Conservation (phyloP, 2,329 filamentous ascomycete genomes). For the Penicillium sp. region DNA sequence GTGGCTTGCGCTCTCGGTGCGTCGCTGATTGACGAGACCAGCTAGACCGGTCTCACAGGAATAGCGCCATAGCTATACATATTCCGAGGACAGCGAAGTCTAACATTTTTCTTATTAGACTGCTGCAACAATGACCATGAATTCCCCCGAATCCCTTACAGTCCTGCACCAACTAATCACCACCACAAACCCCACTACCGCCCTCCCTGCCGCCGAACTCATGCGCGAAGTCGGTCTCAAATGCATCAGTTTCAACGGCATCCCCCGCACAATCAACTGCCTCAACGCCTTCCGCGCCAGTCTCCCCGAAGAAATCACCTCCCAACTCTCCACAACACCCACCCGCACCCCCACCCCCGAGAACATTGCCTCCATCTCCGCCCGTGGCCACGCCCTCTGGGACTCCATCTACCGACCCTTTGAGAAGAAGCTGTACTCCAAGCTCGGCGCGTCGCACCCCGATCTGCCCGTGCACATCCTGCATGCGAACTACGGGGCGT, state of each 20-base stretch:
- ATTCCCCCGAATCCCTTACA: constrained; percentile 70
- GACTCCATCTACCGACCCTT: constrained; percentile 76
- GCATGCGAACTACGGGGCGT: constrained; percentile 70
- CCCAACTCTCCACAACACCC: constrained; percentile 58
- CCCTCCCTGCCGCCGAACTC: constrained; percentile 42
- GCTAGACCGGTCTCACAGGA: neutral
- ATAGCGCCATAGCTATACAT: neutral
- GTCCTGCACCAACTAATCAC: constrained; percentile 25
- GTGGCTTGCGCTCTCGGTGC: constrained; percentile 69
- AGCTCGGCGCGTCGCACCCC: constrained; percentile 75
- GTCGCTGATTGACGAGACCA: constrained; percentile 16
- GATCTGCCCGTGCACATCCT: constrained; percentile 82
- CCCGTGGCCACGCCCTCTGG: constrained; percentile 70
- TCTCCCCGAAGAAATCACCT: constrained; percentile 61
- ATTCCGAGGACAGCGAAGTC: neutral
- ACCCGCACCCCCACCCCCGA: constrained; percentile 57
- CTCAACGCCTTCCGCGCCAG: constrained; percentile 70
- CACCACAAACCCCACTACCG: constrained; percentile 24
- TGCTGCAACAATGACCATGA: constrained; percentile 82
- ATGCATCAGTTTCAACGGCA: constrained; percentile 56
- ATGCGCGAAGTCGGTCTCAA: constrained; percentile 53
- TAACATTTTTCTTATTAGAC: constrained; percentile 53
- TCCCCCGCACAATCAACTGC: constrained; percentile 82
- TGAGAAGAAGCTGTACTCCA: constrained; percentile 69
- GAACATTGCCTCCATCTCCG: constrained; percentile 59